These are phyloP conservation scores for Xylaria multiplex DNA, from an alignment of 2,329 filamentous ascomycete genomes.

Conservation along the genomic window DNA sequence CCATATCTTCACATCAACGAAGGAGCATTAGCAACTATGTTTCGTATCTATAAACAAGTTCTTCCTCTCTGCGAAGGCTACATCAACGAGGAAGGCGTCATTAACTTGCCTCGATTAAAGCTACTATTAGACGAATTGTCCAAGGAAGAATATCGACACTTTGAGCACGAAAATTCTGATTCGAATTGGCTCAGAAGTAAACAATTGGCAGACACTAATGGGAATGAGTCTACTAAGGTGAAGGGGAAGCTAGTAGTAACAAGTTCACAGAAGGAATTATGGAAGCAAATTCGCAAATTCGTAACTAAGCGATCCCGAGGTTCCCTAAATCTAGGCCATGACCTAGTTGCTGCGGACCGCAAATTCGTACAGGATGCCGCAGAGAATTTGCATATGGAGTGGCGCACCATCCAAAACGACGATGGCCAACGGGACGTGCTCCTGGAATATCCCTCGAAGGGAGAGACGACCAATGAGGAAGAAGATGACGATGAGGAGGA, in stretches of 20 bases:
- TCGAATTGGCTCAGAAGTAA: conserved; percentile 93
- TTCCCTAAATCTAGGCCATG: conserved; percentile 77
- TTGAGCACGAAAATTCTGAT: conserved; percentile 89
- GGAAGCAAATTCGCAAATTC: conserved; percentile 83
- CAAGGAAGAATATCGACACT: conserved; percentile 90
- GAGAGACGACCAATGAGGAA: conserved; percentile 47
- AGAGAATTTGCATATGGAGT: conserved; percentile 65
- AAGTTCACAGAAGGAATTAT: conserved; percentile 81
- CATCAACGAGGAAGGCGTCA: conserved; percentile 93
- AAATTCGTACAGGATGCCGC: conserved; percentile 93
- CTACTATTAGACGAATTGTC: conserved; percentile 84
- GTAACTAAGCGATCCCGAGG: conserved; percentile 73
- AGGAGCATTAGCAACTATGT: conserved; percentile 96
- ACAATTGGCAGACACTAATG: conserved; percentile 74
- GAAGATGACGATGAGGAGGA: conserved; percentile 71
- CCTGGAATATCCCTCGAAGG: conserved; percentile 59
- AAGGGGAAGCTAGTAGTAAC: conserved; percentile 78
- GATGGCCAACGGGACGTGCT: conserved; percentile 64
- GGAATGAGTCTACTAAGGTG: conserved; percentile 66
- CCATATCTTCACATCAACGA: conserved; percentile 98
- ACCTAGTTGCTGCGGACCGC: conserved; percentile 83
- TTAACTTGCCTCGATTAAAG: conserved; percentile 83
- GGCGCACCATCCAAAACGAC: conserved; percentile 67
- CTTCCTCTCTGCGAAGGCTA: conserved; percentile 90
- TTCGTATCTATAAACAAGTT: conserved; percentile 92